Evolutionary conservation across 2,329 filamentous ascomycete genomes (phyloP).

Genomic region (Arthroderma sp.): DNA sequence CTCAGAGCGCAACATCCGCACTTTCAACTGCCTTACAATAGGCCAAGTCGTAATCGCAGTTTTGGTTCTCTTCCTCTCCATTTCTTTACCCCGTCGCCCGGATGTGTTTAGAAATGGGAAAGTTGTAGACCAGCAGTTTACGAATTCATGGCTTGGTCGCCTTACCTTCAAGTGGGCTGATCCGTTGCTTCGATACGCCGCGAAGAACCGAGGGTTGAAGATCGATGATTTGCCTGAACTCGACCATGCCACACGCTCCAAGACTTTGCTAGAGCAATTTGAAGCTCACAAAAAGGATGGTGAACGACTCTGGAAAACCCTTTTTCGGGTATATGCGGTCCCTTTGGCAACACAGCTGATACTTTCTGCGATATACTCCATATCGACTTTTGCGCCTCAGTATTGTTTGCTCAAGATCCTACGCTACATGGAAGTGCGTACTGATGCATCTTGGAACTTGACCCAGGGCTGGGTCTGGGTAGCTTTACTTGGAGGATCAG

Average conservation of each 20-base stretch:
- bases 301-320: slow-evolving; percentile 44
- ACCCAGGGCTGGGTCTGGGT: slow-evolving; percentile 56
- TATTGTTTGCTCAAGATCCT: slow-evolving; percentile 55
- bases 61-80: slow-evolving; percentile 35
- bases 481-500: slow-evolving; percentile 46
- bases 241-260: slow-evolving; percentile 41
- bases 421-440: slow-evolving; percentile 46
- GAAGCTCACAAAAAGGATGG: slow-evolving; percentile 19
- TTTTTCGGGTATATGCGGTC: slow-evolving; percentile 46
- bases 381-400: slow-evolving; percentile 58
- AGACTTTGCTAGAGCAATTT: slow-evolving; percentile 39
- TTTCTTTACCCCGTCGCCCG: slow-evolving; percentile 53
- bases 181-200: slow-evolving; percentile 42
- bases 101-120: slow-evolving; percentile 48
- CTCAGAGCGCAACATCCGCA: background rate
- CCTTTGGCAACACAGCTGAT: slow-evolving; percentile 46
- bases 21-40: slow-evolving; percentile 1
- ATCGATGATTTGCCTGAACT: slow-evolving; percentile 50
- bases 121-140: slow-evolving; percentile 51
- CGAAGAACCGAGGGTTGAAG: slow-evolving; percentile 47
- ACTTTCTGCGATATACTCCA: slow-evolving; percentile 40
- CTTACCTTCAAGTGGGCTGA: slow-evolving; percentile 55
- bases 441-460: slow-evolving; percentile 33
- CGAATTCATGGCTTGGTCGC: slow-evolving; percentile 46
- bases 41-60: slow-evolving; percentile 21